phyloP scores from a whole-genome alignment of 352 stramenopile genomes.

The Phytophthora quininea region DNA sequence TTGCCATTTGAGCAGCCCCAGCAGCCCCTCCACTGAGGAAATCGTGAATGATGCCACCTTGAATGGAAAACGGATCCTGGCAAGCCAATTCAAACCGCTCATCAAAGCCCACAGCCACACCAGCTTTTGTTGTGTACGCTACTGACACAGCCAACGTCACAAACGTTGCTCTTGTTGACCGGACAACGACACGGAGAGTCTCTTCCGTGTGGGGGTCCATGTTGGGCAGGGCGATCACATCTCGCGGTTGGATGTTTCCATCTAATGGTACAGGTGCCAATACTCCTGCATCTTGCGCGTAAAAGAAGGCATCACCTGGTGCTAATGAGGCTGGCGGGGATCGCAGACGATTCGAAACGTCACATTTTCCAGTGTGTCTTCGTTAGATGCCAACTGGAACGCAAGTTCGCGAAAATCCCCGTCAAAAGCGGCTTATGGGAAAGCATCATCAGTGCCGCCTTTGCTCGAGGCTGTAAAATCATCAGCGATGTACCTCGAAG shows the following conservation, averaged over 20 bases:
- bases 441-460: slow-evolving; percentile 60
- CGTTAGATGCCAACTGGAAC: slow-evolving; percentile 65
- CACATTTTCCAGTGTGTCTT: slow-evolving; percentile 68
- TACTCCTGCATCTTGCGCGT: slow-evolving; percentile 36
- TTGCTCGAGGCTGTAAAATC: slow-evolving; percentile 73
- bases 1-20: slow-evolving; percentile 32
- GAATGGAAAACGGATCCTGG: slow-evolving; percentile 63
- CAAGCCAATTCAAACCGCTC: slow-evolving; percentile 72
- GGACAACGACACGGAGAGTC: slow-evolving; percentile 63
- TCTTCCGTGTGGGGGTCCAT: slow-evolving; percentile 47
- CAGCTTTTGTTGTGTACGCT: slow-evolving; percentile 69
- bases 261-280: slow-evolving; percentile 58
- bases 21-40: slow-evolving; percentile 56
- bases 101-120: slow-evolving; percentile 67
- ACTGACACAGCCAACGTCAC: slow-evolving; percentile 58
- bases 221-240: slow-evolving; percentile 48
- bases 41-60: slow-evolving; percentile 65
- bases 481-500: slow-evolving; percentile 58
- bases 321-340: slow-evolving; percentile 45
- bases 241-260: slow-evolving; percentile 51
- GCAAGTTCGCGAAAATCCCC: slow-evolving; percentile 72
- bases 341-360: slow-evolving; percentile 63
- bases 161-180: slow-evolving; percentile 46
- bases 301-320: slow-evolving; percentile 68
- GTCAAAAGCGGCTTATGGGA: slow-evolving; percentile 64